phyloP scores from a whole-genome alignment of 2,329 filamentous ascomycete genomes.

The Calonectria honghensis region DNA sequence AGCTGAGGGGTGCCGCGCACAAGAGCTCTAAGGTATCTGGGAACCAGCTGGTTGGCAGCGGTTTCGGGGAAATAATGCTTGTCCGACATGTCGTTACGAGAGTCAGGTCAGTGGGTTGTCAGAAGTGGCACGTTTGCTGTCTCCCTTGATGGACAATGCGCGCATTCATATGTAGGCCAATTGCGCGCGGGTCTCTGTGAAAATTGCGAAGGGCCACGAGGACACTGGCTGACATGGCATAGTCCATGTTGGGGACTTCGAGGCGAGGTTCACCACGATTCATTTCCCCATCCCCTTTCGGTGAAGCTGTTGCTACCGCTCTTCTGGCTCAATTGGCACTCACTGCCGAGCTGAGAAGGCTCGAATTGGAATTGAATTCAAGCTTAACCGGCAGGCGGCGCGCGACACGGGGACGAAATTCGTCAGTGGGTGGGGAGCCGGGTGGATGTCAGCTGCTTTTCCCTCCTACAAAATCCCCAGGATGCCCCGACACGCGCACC shows the following conservation, averaged over 20 bases:
- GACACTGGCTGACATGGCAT: conserved; percentile 20
- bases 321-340: conserved; percentile 27
- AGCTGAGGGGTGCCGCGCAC: conserved; percentile 32
- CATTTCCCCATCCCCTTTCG: conserved; percentile 19
- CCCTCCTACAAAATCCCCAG: conserved; percentile 16
- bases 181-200: conserved; percentile 14
- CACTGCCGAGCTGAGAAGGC: background rate
- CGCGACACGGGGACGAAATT: conserved; percentile 32
- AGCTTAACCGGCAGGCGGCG: conserved; percentile 21
- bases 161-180: conserved; percentile 31
- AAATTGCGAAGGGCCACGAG: conserved; percentile 13
- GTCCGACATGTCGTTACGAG: conserved; percentile 36
- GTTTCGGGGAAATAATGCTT: conserved; percentile 37
- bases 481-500: conserved; percentile 27
- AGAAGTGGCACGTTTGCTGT: conserved; percentile 12
- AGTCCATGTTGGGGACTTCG: conserved; percentile 21
- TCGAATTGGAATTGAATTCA: conserved; percentile 7
- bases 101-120: conserved; percentile 19
- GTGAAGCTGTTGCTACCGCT: conserved; percentile 14
- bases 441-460: conserved; percentile 8
- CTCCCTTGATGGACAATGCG: background rate
- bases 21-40: conserved; percentile 32
- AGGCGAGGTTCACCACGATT: conserved; percentile 27
- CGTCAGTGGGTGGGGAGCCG: conserved; percentile 6
- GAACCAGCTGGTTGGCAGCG: conserved; percentile 37